Evolutionary conservation across 805 yeast species (phyloP).

Genomic region (Candida cerambycidarum): DNA sequence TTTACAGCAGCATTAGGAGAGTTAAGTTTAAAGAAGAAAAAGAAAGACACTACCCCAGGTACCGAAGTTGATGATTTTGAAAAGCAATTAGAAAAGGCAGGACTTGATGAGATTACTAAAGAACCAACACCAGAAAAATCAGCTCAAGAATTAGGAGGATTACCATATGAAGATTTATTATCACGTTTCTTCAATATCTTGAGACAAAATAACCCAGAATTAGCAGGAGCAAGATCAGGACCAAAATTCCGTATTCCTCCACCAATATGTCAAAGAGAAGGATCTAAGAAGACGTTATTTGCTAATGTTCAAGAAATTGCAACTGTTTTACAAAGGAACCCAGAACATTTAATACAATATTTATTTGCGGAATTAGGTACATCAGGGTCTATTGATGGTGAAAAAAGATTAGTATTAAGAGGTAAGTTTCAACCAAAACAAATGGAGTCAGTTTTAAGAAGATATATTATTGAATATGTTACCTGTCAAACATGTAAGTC

Average conservation of each 20-base stretch:
- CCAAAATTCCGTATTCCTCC: conserved; percentile 96
- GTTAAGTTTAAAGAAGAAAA: conserved; percentile 60
- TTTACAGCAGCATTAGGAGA: conserved; percentile 39
- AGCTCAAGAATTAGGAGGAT: conserved; percentile 45
- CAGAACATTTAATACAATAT: conserved; percentile 95
- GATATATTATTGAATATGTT: conserved; percentile 95
- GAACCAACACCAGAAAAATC: conserved; percentile 30
- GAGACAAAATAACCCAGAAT: conserved; percentile 93
- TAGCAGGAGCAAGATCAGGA: conserved; percentile 94
- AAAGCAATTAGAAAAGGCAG: conserved; percentile 85
- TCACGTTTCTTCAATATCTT: conserved; percentile 83
- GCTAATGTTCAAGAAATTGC: conserved; percentile 95
- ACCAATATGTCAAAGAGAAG: conserved; percentile 95
- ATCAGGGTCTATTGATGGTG: conserved; percentile 98
- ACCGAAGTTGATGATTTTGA: conserved; percentile 79
- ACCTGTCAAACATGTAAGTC: conserved; percentile 99
- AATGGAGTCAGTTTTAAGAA: conserved; percentile 92
- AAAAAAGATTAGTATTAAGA: conserved; percentile 92
- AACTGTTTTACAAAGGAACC: conserved; percentile 90
- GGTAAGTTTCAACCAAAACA: conserved; percentile 98
- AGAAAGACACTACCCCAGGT: conserved; percentile 72
- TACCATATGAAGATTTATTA: conserved; percentile 74
- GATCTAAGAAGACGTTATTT: conserved; percentile 92
- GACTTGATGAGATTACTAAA: conserved; percentile 53
- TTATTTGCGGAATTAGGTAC: conserved; percentile 99